These are phyloP conservation scores for Fonsecaea pugnacius DNA, from an alignment of 2,329 filamentous ascomycete genomes.

Conservation along the genomic window DNA sequence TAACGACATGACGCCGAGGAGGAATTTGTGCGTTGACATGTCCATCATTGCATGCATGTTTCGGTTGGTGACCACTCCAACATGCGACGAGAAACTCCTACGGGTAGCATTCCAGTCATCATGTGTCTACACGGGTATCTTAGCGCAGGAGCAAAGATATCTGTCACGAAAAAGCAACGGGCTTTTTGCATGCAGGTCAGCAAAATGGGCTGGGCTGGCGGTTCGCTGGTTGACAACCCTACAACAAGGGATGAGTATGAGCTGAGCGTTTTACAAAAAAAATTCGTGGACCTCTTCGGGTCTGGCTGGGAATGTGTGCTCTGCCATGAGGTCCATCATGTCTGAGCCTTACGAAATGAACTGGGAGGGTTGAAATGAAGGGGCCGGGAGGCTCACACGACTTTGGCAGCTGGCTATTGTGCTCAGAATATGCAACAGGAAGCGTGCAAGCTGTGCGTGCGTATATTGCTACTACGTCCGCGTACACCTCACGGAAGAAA, in stretches of 20 bases:
- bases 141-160: conserved; percentile 28
- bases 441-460: conserved; percentile 27
- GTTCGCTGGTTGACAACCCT: conserved; percentile 21
- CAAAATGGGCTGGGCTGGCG: conserved; percentile 26
- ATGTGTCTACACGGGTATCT: conserved; percentile 36
- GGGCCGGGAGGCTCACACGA: conserved; percentile 18
- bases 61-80: conserved; percentile 25
- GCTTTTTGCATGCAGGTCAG: conserved; percentile 28
- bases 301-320: conserved; percentile 29
- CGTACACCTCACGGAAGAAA: conserved; percentile 20
- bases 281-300: conserved; percentile 23
- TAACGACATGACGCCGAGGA: conserved; percentile 47
- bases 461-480: conserved; percentile 28
- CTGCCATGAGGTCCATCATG: conserved; percentile 28
- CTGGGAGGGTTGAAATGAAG: conserved; percentile 29
- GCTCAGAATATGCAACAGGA: conserved; percentile 33
- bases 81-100: conserved; percentile 25
- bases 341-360: conserved; percentile 26
- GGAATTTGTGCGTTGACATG: conserved; percentile 41
- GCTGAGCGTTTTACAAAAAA: conserved; percentile 30
- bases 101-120: conserved; percentile 40
- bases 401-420: conserved; percentile 27
- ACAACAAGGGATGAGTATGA: conserved; percentile 27
- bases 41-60: conserved; percentile 34
- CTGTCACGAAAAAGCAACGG: conserved; percentile 27